phyloP scores from a whole-genome alignment of 768 basidiomycete genomes.

The Boletellus ananiceps region DNA sequence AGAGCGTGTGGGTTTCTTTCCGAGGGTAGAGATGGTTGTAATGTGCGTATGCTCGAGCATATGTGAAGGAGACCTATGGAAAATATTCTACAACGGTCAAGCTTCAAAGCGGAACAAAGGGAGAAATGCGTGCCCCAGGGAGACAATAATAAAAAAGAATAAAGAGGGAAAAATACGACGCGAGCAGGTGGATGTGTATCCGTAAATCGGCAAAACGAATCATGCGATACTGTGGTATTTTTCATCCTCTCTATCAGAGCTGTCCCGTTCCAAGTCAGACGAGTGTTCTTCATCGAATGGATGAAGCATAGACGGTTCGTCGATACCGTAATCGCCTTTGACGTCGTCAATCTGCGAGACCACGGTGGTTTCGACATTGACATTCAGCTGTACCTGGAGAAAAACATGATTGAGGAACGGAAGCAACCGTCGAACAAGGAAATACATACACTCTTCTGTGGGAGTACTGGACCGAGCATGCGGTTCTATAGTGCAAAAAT shows the following conservation, averaged over 20 bases:
- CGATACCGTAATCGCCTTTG: slow-evolving; percentile 21
- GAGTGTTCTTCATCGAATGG: slow-evolving; percentile 14
- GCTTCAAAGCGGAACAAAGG: background rate
- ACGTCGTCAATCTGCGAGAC: slow-evolving; percentile 29
- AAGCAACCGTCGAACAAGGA: background rate
- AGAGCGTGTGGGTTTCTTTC: too few species aligned
- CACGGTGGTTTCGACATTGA: slow-evolving; percentile 32
- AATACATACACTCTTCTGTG: slow-evolving; percentile 22
- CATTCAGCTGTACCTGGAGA: slow-evolving; percentile 20
- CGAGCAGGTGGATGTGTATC: slow-evolving; percentile 2
- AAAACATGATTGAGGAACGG: background rate
- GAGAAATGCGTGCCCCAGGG: background rate
- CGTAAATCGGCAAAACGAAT: background rate
- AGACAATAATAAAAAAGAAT: background rate
- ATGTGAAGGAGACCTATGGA: too few species aligned
- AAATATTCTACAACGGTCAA: slow-evolving; percentile 4
- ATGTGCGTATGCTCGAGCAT: too few species aligned
- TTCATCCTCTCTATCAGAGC: slow-evolving; percentile 14
- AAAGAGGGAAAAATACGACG: background rate
- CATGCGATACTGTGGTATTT: slow-evolving; percentile 13
- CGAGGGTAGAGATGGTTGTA: too few species aligned
- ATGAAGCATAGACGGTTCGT: slow-evolving; percentile 4
- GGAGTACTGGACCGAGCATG: slow-evolving; percentile 15
- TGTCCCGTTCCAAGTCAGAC: slow-evolving; percentile 14
- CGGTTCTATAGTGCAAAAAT: slow-evolving; percentile 15